Evolutionary conservation across 1,284 basidiomycete species (phyloP), one percentile per base, ranked within the genome.

Genomic region (Sporisorium scitamineum): DNA sequence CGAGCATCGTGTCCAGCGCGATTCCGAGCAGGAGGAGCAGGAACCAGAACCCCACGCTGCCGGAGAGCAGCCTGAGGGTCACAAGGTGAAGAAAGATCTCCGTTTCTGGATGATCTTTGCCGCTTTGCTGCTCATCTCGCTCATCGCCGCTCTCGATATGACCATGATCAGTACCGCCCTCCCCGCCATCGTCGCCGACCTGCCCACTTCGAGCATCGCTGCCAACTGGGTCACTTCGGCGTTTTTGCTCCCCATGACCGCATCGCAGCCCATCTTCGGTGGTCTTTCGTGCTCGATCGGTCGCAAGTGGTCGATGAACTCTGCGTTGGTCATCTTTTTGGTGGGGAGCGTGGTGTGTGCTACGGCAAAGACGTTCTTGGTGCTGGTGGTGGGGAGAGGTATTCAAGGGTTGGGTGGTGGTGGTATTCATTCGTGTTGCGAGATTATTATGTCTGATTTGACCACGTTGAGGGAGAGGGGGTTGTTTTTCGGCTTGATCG

Each of bases 361-460:
- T 0, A 39, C 66, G 2, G 57, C 77, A 32, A 66, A 64, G 29
- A 48, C 51, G 4, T 57, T 79, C 39, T n/a, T 74, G 13, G 42
- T 63, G 4, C 53, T 80, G 7, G 70, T 78, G 7, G 34, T 71
- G 13, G 79, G 74, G 2, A 27, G 79, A 11, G 77, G 69, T 8
- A 54, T 88, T 11, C 85, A 86, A 54, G 88, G 87, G 2, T 70
- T 87, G 20, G 88, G 87, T 4, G 87, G 84, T 10, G 87, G 87
- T 7, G 87, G 87, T 10, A 80, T 88, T 32, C 75, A 87, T 13
- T 85, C 86, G 20, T 72, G 87, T 22, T 81, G 84, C 22, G 86
- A 86, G 44, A 87, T 88, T 58, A 78, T 88, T 52, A 61, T 87
- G 5, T 82, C 84, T 9, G 87, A 88, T 64, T 62, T 88, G 9